Conservation (phyloP, 2,329 filamentous ascomycete species). For the Kalmusia sp. region DNA sequence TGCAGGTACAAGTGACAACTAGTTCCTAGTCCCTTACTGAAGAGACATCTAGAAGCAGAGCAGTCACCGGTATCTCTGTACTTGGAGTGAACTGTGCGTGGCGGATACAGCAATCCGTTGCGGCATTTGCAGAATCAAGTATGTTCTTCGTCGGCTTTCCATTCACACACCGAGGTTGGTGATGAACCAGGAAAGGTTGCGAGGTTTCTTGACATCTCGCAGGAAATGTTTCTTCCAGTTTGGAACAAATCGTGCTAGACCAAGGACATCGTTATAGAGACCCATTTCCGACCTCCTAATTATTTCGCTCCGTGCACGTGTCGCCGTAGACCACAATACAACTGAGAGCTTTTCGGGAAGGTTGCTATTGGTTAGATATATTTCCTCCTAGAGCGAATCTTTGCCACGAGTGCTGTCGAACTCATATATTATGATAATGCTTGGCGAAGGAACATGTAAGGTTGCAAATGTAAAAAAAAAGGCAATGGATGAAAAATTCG, state of each 20-base stretch:
- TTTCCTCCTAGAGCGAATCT: constrained; percentile 6
- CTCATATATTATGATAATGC: constrained; percentile 14
- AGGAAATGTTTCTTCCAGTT: background rate
- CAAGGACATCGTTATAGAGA: background rate
- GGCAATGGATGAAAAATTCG: no score
- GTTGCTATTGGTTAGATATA: background rate
- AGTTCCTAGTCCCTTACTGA: background rate
- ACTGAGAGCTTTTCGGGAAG: background rate
- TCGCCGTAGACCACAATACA: background rate
- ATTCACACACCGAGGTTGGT: constrained; percentile 9
- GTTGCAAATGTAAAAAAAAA: no score
- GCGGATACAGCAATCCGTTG: background rate
- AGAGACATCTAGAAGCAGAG: background rate
- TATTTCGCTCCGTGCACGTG: background rate
- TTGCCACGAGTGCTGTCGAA: constrained; percentile 7
- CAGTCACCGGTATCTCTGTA: background rate
- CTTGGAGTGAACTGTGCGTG: background rate
- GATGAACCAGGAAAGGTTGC: constrained; percentile 6
- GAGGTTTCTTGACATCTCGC: background rate
- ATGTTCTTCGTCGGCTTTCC: background rate
- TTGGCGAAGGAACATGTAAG: no score
- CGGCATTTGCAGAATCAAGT: background rate
- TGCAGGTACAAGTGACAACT: background rate
- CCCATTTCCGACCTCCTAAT: background rate
- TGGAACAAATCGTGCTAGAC: background rate